Base-by-base conservation (phyloP, 495 filamentous ascomycete species). In the Neurospora cerealis region DNA sequence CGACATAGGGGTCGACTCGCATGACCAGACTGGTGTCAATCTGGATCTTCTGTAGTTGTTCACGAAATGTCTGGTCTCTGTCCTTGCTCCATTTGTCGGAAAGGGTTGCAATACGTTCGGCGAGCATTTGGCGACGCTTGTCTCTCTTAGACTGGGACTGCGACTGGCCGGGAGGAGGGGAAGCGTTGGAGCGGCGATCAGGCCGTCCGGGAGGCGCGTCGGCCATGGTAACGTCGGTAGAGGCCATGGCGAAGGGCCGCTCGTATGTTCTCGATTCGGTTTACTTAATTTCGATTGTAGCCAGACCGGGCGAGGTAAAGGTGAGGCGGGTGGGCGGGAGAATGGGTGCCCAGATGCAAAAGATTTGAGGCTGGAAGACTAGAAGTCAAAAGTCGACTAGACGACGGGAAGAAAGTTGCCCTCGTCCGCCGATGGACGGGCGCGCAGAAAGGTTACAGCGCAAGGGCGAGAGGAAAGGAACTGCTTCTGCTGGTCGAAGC, bases 1-100 rank as follows among this genome's bases (percentile, higher is more conserved):
- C 87, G 17, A 86, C 83, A 75, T 96, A 96, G 0, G 92, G 92
- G 76, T 97, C 90, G 60, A 95, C 91, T 76, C 90, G 89, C 77
- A 92, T 89, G 78, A 98, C 92, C 10, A 97, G 88, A 70, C 88
- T 92, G 79, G 96, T 94, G 79, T 98, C 96, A 73, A 91, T 90
- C 80, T 98, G 95, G 4, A 98, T 87, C 69, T 91, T 91, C 73
- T 94, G 90, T 6, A 98, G 87, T 80, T 98, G 93, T 77, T 95
- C 91, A 71, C 94, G 91, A 82, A 96, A 99, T 76, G 94, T 88
- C 62, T 86, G 84, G 78, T 97, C 93, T 70, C 92, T 89, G 79
- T 97, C 93, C 72, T 91, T 89, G 72, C 88, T 87, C 83, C 97
- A 94, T 74, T 89, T 88, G 70, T 88, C 88, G 34, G 90, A 89